These are phyloP conservation scores for Plasmodium blacklocki DNA, from an alignment of 169 alveolate genomes.

Conservation along the genomic window DNA sequence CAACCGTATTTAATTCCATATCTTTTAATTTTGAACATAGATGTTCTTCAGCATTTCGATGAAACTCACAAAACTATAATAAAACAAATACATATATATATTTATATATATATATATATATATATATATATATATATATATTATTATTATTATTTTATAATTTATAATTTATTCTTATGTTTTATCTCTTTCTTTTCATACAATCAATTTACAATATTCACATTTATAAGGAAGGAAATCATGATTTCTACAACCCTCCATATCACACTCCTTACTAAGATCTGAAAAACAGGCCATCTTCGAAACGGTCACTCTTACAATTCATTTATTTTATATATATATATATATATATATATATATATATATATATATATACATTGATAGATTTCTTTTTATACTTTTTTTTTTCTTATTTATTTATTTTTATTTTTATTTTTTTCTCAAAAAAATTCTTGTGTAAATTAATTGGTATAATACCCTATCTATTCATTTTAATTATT, in stretches of 20 bases:
- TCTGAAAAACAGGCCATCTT: constrained; percentile 73
- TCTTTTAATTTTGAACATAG: constrained; percentile 22
- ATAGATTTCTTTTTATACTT: neutral
- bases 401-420: neutral
- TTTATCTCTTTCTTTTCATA: constrained; percentile 9
- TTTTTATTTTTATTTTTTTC: neutral
- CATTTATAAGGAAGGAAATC: constrained; percentile 73
- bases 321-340: neutral
- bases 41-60: constrained; percentile 58
- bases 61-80: constrained; percentile 70
- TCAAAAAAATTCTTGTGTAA: too few relatives aligned
- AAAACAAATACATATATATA: neutral
- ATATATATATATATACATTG: too few relatives aligned
- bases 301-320: neutral
- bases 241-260: constrained; percentile 69
- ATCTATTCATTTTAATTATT: too few relatives aligned
- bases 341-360: neutral
- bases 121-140: too few relatives aligned
- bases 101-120: too few relatives aligned
- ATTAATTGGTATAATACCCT: too few relatives aligned
- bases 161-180: neutral
- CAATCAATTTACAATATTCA: constrained; percentile 61
- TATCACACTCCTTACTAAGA: constrained; percentile 38
- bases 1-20: constrained; percentile 21
- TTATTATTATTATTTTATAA: too few relatives aligned